A percentile compares a stretch with the other conserved stretches of the same genome.
phyloP scores from a whole-genome alignment of 495 filamentous ascomycete species.

The Penicillium herquei region DNA sequence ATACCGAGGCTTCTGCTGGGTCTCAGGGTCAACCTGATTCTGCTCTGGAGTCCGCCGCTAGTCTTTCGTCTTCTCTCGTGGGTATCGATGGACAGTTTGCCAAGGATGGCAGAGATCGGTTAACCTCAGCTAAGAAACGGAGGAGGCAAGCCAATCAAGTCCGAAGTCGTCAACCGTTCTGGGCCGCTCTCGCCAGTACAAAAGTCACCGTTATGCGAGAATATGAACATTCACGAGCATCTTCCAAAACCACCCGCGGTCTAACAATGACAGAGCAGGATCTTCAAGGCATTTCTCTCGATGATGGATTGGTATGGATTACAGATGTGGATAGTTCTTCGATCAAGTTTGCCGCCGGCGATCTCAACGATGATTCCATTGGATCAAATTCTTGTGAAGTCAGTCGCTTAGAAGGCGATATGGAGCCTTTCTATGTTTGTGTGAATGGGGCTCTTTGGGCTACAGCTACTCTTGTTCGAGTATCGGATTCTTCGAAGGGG shows the following conservation, averaged over 20 bases:
- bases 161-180: constrained; percentile 85
- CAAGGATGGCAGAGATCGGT: constrained; percentile 56
- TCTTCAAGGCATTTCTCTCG: constrained; percentile 76
- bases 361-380: constrained; percentile 51
- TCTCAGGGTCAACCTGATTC: constrained; percentile 48
- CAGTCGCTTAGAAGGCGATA: constrained; percentile 37
- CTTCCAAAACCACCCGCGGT: constrained; percentile 66
- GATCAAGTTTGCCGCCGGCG: constrained; percentile 77
- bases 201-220: constrained; percentile 93
- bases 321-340: constrained; percentile 78
- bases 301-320: constrained; percentile 83
- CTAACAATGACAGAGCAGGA: constrained; percentile 76
- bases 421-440: constrained; percentile 83
- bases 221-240: constrained; percentile 79
- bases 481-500: constrained; percentile 49
- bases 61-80: constrained; percentile 44
- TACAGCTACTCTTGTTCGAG: constrained; percentile 66
- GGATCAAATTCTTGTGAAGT: constrained; percentile 32
- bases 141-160: constrained; percentile 87
- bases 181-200: constrained; percentile 90
- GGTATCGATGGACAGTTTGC: constrained; percentile 53
- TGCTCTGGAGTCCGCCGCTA: constrained; percentile 43
- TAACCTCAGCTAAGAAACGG: constrained; percentile 72
- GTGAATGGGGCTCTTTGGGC: constrained; percentile 90
- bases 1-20: constrained; percentile 56